Base-by-base conservation (phyloP, 345 rosid species). In the Odontarrhena argentea region DNA sequence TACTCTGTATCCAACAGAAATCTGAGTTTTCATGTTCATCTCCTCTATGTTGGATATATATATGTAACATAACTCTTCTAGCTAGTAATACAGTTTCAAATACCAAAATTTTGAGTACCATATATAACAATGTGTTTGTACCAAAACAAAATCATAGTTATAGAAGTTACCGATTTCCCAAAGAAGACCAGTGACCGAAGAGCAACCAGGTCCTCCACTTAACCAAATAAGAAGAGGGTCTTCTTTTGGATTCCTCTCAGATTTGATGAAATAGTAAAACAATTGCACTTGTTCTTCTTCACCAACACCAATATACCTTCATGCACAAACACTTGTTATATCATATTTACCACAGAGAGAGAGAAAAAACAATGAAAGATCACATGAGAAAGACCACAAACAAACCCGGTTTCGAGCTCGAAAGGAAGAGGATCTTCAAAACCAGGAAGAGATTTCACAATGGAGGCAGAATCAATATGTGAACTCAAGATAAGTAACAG, bases 391-490 rank as follows among this genome's bases (percentile, higher is more conserved):
- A 28, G 32, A 28, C 22, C 22, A 3, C 3, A 3, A 1, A 43
- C 46, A 43, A 43, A 43, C 46, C 46, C 46, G 46, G 46, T 43
- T 43, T 43, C 14, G 13, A 43, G 15, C 18, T 73, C 30, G 30
- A 85, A 85, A 18, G 87, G 86, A 28, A 85, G 87, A 56, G 80
- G 56, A 0, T 85, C 86, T 7, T 77, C 65, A 46, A 78, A 82
- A 54, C 89, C 89, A 4, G 86, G 89, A 55, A 82, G 83, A 25
- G 54, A 68, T 55, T 71, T 60, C 9, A 85, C 69, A 5, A 13
- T 35, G 7, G 60, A 55, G 18, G 11, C 10, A n/a, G 42, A 32
- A 55, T 13, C 24, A 7, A n/a, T 7, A 44, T n/a, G 13, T 3
- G 3, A n/a, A 44, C 18, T 44, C 14, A 44, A 44, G 18, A 44